A percentile compares a stretch with the other conserved stretches of the same genome.
Conservation (phyloP, 352 stramenopile genomes). For the Phytophthora quininea region DNA sequence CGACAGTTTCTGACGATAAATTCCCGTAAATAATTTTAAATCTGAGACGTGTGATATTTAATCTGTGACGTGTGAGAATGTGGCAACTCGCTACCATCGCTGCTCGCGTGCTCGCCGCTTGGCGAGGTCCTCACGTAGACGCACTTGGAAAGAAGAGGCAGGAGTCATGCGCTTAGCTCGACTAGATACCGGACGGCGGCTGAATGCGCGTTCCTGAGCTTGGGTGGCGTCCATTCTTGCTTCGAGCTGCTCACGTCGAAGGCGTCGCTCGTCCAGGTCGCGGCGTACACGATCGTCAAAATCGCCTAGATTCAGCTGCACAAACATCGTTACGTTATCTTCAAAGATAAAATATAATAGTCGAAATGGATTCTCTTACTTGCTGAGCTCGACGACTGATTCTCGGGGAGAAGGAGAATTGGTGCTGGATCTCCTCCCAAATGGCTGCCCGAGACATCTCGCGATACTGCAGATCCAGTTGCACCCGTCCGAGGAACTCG, state of each 20-base stretch:
- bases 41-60: background rate
- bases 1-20: background rate
- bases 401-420: constrained; percentile 62
- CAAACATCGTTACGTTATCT: background rate
- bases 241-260: constrained; percentile 43
- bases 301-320: constrained; percentile 45
- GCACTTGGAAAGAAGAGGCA: constrained; percentile 45
- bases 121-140: constrained; percentile 51
- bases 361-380: constrained; percentile 10
- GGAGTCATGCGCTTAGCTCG: constrained; percentile 15
- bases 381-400: constrained; percentile 54
- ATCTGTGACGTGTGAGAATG: background rate
- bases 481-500: constrained; percentile 69
- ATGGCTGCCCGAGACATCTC: constrained; percentile 52
- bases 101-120: constrained; percentile 41
- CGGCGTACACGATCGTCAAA: constrained; percentile 68
- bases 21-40: background rate
- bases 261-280: constrained; percentile 53
- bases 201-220: constrained; percentile 1
- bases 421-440: constrained; percentile 52
- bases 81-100: constrained; percentile 2
- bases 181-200: background rate
- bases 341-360: background rate
- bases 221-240: constrained; percentile 18
- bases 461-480: constrained; percentile 64